These are phyloP conservation scores for Blastobotrys proliferans DNA, from an alignment of 1,139 yeast species.

Conservation along the genomic window DNA sequence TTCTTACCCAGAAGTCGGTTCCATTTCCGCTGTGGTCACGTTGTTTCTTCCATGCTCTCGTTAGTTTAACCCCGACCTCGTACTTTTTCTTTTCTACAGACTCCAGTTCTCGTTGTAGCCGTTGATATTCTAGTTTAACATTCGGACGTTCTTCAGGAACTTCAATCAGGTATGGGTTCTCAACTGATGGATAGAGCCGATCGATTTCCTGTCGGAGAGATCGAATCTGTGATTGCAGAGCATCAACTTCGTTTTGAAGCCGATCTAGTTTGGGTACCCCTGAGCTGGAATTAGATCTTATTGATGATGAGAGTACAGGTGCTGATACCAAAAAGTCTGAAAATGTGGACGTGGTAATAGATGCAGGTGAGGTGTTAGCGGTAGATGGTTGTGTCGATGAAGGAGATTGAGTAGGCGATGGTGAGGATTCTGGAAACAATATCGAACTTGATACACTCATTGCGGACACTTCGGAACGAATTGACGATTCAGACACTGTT, in stretches of 20 bases:
- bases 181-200: conserved; percentile 8
- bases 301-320: neutral
- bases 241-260: conserved; percentile 18
- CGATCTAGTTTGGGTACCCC: conserved; percentile 15
- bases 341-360: conserved; percentile 1
- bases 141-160: conserved; percentile 18
- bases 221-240: conserved; percentile 10
- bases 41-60: conserved; percentile 26
- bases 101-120: conserved; percentile 20
- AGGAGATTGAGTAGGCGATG: neutral
- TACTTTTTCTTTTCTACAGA: conserved; percentile 25
- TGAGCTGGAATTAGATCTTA: neutral
- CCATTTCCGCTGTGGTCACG: conserved; percentile 21
- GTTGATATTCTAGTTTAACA: conserved; percentile 17
- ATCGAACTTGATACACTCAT: conserved; percentile 10
- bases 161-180: conserved; percentile 16
- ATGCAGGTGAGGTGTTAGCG: conserved; percentile 1
- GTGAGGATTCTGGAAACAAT: conserved; percentile 1
- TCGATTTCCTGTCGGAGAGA: conserved; percentile 12
- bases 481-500: neutral
- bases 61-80: conserved; percentile 27
- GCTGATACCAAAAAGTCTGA: conserved; percentile 1
- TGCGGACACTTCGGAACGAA: conserved; percentile 2
- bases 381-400: neutral
- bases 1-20: conserved; percentile 28